phyloP scores from a whole-genome alignment of 305 asterid species.

The Rubia peregrina region DNA sequence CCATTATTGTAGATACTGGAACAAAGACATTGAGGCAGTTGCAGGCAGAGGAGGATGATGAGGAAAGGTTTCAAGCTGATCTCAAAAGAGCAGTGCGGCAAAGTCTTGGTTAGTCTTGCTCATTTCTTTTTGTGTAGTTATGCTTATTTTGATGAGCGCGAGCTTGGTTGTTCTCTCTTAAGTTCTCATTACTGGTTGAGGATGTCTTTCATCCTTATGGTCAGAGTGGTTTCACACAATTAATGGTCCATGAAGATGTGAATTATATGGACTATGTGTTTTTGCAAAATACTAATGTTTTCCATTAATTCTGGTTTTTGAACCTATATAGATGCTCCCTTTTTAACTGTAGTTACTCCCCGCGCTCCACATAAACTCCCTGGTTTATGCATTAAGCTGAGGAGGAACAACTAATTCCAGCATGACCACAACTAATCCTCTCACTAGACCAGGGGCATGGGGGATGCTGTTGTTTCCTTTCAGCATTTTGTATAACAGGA shows the following conservation, averaged over 20 bases:
- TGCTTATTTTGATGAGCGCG: constrained; percentile 12
- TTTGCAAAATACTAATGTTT: too few relatives aligned
- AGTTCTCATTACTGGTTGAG: background rate
- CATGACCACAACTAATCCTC: background rate
- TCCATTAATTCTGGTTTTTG: too few relatives aligned
- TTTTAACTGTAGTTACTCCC: background rate
- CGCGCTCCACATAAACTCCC: background rate
- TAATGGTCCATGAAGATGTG: background rate
- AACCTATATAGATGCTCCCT: background rate
- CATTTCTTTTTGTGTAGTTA: constrained; percentile 16
- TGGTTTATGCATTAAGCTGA: background rate
- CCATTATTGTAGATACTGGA: constrained; percentile 40
- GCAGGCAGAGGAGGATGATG: constrained; percentile 75
- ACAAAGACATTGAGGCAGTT: constrained; percentile 54
- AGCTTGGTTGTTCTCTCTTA: background rate
- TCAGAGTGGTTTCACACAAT: background rate
- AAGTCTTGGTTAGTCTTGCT: constrained; percentile 64
- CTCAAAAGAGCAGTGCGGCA: constrained; percentile 79
- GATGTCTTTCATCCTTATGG: background rate
- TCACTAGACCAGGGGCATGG: background rate
- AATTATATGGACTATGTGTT: background rate
- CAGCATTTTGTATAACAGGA: background rate
- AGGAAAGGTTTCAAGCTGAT: constrained; percentile 93
- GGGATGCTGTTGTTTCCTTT: background rate
- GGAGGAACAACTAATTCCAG: background rate